phyloP scores from a whole-genome alignment of 768 basidiomycete species.

The Leucocoprinus leucothites region DNA sequence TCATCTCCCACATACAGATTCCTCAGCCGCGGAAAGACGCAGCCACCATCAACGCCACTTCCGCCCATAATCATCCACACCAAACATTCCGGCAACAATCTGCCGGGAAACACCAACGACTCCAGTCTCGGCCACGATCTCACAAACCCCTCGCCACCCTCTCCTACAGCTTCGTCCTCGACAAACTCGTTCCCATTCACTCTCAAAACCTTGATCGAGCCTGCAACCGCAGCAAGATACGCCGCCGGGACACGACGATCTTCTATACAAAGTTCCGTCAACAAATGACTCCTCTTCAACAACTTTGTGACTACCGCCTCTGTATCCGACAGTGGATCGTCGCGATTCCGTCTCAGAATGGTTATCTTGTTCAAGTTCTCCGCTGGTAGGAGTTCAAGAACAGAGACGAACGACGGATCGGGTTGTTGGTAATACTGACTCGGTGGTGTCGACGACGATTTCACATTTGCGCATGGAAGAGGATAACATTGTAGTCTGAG shows the following conservation, averaged over 20 bases:
- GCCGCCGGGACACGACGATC: constrained; percentile 1
- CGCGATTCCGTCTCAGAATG: constrained; percentile 5
- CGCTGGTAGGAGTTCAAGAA: not conserved
- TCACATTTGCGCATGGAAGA: not conserved
- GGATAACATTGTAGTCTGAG: constrained; percentile 8
- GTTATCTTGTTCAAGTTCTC: constrained; percentile 5
- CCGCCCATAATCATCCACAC: constrained; percentile 9
- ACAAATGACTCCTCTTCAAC: not conserved
- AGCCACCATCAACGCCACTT: not conserved
- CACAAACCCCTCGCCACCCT: not conserved
- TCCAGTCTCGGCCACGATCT: constrained; percentile 5
- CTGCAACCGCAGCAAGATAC: not conserved
- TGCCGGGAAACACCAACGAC: constrained; percentile 8
- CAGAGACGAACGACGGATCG: constrained; percentile 3
- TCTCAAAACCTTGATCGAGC: not conserved
- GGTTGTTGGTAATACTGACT: not conserved
- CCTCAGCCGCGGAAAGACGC: constrained; percentile 4
- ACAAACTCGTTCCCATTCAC: constrained; percentile 9
- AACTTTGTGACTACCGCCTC: not conserved
- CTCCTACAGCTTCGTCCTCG: not conserved
- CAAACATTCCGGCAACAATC: constrained; percentile 8
- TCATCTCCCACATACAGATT: constrained; percentile 7
- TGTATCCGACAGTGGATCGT: constrained; percentile 9
- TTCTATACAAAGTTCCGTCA: not conserved
- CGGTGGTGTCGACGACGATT: not conserved